Conservation (phyloP, 2,329 filamentous ascomycete species). For the Monascus ruber region DNA sequence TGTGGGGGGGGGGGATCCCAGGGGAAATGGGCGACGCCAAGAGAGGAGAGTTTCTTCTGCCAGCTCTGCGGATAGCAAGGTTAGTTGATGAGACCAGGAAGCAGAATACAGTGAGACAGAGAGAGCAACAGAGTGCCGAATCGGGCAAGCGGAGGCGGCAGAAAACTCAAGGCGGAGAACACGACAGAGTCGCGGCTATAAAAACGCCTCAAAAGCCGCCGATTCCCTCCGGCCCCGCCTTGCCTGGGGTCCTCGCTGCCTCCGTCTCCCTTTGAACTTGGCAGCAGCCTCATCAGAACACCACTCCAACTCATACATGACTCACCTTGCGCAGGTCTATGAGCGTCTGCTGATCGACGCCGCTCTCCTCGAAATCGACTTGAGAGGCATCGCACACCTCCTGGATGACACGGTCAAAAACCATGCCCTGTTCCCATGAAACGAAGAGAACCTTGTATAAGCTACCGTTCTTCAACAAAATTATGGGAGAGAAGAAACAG, state of each 20-base stretch:
- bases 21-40: constrained; percentile 78
- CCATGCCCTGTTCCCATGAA: constrained; percentile 45
- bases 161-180: background rate
- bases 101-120: constrained; percentile 2
- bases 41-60: constrained; percentile 79
- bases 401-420: constrained; percentile 86
- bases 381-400: constrained; percentile 83
- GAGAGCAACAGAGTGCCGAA: background rate
- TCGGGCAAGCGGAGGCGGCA: background rate
- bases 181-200: constrained; percentile 14
- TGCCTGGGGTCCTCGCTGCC: constrained; percentile 9
- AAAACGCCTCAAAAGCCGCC: constrained; percentile 28
- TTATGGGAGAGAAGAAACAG: constrained; percentile 1
- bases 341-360: constrained; percentile 76
- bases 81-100: constrained; percentile 1
- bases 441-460: constrained; percentile 12
- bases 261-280: no score
- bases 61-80: constrained; percentile 54
- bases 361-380: constrained; percentile 93
- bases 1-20: constrained; percentile 79
- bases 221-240: constrained; percentile 25
- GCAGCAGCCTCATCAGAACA: no score
- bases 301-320: constrained; percentile 9
- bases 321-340: constrained; percentile 81
- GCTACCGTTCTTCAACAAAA: constrained; percentile 9